Percentiles rank a stretch among this genome's conserved stretches.
Evolutionary conservation across 768 basidiomycete genomes (phyloP).

Genomic region (Boletus eberwhitei): DNA sequence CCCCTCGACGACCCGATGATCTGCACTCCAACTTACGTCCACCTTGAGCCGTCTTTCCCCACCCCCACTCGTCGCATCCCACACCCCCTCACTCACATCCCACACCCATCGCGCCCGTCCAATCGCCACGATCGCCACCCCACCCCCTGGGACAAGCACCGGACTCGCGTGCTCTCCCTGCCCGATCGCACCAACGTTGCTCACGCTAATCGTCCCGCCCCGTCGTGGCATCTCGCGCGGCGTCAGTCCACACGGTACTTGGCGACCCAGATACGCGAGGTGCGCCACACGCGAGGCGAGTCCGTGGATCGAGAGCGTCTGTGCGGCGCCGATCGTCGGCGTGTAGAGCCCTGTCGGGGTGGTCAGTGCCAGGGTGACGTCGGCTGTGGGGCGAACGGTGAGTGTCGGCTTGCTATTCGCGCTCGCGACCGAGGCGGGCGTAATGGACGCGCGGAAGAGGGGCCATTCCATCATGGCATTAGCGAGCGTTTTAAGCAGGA

Average conservation of each 20-base stretch:
- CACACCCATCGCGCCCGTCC: slow-evolving; percentile 76
- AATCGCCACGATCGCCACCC: slow-evolving; percentile 80
- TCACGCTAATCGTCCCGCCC: slow-evolving; percentile 78
- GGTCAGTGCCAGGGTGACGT: slow-evolving; percentile 74
- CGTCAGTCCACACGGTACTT: slow-evolving; percentile 62
- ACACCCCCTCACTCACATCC: slow-evolving; percentile 53
- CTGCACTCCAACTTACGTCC: slow-evolving; percentile 78
- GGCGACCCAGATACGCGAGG: slow-evolving; percentile 62
- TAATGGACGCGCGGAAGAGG: slow-evolving; percentile 73
- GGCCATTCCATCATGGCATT: slow-evolving; percentile 84
- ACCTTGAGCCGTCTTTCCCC: slow-evolving; percentile 57
- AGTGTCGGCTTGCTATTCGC: slow-evolving; percentile 54
- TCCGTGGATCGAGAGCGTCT: slow-evolving; percentile 54
- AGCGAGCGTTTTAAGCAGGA: slow-evolving; percentile 79
- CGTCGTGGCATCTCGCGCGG: slow-evolving; percentile 67
- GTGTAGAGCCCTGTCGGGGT: slow-evolving; percentile 84
- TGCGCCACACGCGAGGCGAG: slow-evolving; percentile 61
- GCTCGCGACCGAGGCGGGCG: slow-evolving; percentile 32
- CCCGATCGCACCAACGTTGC: slow-evolving; percentile 81
- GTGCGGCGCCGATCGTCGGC: slow-evolving; percentile 59
- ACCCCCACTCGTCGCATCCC: slow-evolving; percentile 7
- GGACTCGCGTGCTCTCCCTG: slow-evolving; percentile 68
- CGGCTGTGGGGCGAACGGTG: slow-evolving; percentile 68
- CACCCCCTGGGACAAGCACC: slow-evolving; percentile 77
- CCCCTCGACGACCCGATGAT: slow-evolving; percentile 85